Conservation (phyloP, 75 land plant genomes). For the Picea glauca region DNA sequence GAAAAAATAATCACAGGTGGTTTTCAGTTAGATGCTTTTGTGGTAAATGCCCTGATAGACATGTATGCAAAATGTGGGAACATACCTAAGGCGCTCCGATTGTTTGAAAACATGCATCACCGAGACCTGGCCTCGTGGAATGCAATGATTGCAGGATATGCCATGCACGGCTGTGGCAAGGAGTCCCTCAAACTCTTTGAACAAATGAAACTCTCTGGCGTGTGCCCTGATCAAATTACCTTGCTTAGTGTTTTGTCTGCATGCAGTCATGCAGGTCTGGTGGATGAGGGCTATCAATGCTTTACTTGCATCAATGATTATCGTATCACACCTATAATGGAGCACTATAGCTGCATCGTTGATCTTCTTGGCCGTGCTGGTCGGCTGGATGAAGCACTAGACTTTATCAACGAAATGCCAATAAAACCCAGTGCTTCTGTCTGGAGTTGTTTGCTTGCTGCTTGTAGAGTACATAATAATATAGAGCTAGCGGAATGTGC, state of each 20-base stretch:
- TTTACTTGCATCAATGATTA: background rate
- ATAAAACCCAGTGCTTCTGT: background rate
- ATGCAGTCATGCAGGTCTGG: slow-evolving; percentile 12
- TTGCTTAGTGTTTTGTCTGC: slow-evolving; percentile 21
- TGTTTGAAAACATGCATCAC: slow-evolving; percentile 14
- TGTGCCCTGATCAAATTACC: slow-evolving; percentile 16
- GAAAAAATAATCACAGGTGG: slow-evolving; percentile 7
- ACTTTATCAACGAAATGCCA: background rate
- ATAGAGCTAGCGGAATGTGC: background rate
- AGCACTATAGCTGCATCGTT: background rate
- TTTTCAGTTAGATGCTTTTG: slow-evolving; percentile 2
- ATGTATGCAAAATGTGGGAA: slow-evolving; percentile 19
- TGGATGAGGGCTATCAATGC: slow-evolving; percentile 12
- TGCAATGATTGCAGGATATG: slow-evolving; percentile 21
- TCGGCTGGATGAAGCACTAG: background rate
- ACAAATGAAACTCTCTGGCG: slow-evolving; percentile 19
- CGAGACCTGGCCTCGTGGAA: slow-evolving; percentile 13
- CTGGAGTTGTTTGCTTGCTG: background rate
- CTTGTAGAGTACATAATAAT: no score
- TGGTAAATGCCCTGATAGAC: slow-evolving; percentile 13
- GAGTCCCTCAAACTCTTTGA: slow-evolving; percentile 23
- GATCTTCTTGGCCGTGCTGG: slow-evolving; percentile 1
- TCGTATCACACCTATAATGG: background rate
- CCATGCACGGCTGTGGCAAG: slow-evolving; percentile 1
- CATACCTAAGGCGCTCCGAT: background rate